Conservation (phyloP, 352 stramenopile species). For the Thalassiosira delicatula region DNA sequence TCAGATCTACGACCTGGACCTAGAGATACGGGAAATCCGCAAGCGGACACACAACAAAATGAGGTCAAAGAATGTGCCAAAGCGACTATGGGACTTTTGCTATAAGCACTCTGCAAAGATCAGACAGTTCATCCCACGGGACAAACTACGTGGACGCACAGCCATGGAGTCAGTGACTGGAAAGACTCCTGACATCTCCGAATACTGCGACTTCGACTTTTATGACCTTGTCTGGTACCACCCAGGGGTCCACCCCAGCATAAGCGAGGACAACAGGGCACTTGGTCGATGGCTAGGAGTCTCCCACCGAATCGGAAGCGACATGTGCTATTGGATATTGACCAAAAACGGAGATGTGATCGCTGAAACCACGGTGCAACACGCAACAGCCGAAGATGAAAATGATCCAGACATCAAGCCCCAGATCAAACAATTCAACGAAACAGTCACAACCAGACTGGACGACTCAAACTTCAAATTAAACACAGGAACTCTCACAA, state of each 20-base stretch:
- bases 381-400: constrained; percentile 19
- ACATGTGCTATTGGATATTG: constrained; percentile 43
- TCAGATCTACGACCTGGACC: constrained; percentile 7
- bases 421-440: constrained; percentile 25
- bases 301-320: constrained; percentile 21
- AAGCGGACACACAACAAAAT: too few relatives aligned
- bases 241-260: neutral
- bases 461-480: constrained; percentile 28
- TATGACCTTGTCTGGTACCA: constrained; percentile 67
- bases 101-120: constrained; percentile 21
- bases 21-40: constrained; percentile 36
- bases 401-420: neutral
- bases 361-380: constrained; percentile 24
- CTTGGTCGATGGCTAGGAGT: constrained; percentile 25
- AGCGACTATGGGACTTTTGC: constrained; percentile 43
- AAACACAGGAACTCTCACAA: too few relatives aligned
- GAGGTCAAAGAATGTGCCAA: too few relatives aligned
- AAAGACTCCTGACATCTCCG: constrained; percentile 60
- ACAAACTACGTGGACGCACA: neutral
- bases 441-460: neutral
- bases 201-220: constrained; percentile 64
- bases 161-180: constrained; percentile 41
- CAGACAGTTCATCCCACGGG: constrained; percentile 13
- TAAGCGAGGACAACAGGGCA: neutral
- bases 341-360: neutral